Evolutionary conservation across 2,329 filamentous ascomycete species (phyloP), one percentile per base, ranked within the genome.

Genomic region (Aspergillus nomiae): DNA sequence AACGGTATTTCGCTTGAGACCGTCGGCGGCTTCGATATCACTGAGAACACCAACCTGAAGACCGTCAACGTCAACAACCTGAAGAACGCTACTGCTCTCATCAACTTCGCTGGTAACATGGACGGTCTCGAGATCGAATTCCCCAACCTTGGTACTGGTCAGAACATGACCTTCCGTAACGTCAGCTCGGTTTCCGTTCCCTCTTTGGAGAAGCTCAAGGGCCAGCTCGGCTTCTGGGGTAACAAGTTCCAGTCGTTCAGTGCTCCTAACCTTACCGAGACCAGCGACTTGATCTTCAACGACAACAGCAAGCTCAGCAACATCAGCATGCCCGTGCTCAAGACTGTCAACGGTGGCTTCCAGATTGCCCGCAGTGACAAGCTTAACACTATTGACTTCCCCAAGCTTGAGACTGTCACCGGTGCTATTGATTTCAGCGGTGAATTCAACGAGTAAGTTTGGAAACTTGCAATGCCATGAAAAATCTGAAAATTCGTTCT

Each of bases 301-400:
- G 81, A 81, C 79, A 88, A 88, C 82, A 71, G 77, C 66, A 71
- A 83, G 66, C 74, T 90, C 65, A 80, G 81, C 76, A 97, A 96
- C 86, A 84, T 97, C 79, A 88, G 89, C 63, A 86, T 96, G 80
- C 89, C 90, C 55, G 54, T 75, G 26, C 84, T 98, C 53, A 85
- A 83, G 69, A 85, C 81, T 60, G 86, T 97, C 73, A 87, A 86
- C 70, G 94, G 92, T 82, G 92, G 90, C 77, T 87, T 96, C 77
- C 88, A 90, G 71, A 87, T 99, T 74, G 90, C 91, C 80, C 96
- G 97, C 87, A 97, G 98, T 89, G 92, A 92, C 65, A 82, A 84
- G 61, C 86, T 97, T 38, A 71, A 80, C 61, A 76, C 82, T 64
- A 84, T 97, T 61, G 79, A 86, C 67, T 91, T 98, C 81, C 84